Evolutionary conservation across 352 stramenopile species (phyloP).

Genomic region (Pythium insidiosum): DNA sequence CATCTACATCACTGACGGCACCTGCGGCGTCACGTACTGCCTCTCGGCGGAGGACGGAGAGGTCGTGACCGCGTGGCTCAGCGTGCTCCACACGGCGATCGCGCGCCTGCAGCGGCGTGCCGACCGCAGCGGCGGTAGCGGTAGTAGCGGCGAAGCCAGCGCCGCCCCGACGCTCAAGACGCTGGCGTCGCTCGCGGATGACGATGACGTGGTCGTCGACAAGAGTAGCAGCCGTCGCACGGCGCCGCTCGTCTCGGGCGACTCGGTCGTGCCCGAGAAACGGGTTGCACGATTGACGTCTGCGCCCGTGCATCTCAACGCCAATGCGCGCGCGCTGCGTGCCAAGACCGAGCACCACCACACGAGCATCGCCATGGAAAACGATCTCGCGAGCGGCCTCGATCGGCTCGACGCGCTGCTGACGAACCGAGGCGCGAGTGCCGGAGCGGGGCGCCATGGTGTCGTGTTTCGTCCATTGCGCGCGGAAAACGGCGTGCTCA

Average conservation of each 20-base stretch:
- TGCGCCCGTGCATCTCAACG: slow-evolving; percentile 9
- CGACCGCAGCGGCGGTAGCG: neutral
- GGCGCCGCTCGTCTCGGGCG: slow-evolving; percentile 9
- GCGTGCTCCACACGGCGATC: slow-evolving; percentile 49
- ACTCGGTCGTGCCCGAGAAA: slow-evolving; percentile 8
- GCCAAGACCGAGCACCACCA: slow-evolving; percentile 47
- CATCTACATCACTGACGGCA: slow-evolving; percentile 75
- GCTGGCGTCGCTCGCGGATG: too few relatives aligned
- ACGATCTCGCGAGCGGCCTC: slow-evolving; percentile 54
- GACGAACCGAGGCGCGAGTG: slow-evolving; percentile 14
- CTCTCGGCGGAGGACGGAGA: slow-evolving; percentile 64
- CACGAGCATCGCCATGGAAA: slow-evolving; percentile 71
- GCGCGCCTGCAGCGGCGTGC: slow-evolving; percentile 18
- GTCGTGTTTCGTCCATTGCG: slow-evolving; percentile 55
- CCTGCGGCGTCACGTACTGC: slow-evolving; percentile 75
- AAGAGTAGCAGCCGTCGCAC: slow-evolving; percentile 1
- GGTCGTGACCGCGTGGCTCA: slow-evolving; percentile 66
- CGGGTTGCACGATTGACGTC: slow-evolving; percentile 12
- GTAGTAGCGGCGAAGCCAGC: neutral
- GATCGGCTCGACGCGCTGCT: slow-evolving; percentile 61
- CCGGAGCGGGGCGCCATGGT: slow-evolving; percentile 15
- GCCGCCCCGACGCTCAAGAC: neutral
- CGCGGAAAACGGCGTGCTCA: slow-evolving; percentile 43
- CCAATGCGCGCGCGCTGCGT: slow-evolving; percentile 11
- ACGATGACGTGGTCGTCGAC: neutral